These are phyloP conservation scores for Colletotrichum musicola DNA, from an alignment of 2,329 filamentous ascomycete genomes.

Conservation along the genomic window DNA sequence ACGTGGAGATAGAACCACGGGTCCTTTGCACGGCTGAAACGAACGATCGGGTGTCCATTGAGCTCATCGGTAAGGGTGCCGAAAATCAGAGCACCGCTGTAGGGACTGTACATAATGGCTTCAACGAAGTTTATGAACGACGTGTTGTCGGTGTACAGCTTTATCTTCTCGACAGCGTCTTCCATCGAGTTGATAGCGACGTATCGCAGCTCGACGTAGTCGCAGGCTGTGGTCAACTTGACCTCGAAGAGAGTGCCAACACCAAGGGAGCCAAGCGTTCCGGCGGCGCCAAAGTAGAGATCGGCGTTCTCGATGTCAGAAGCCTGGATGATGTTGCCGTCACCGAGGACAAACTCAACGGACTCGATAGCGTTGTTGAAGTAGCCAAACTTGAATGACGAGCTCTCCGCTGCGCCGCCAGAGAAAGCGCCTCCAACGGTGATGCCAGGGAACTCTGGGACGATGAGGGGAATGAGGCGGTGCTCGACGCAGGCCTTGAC, in stretches of 20 bases:
- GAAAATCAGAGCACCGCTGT: slow-evolving; percentile 61
- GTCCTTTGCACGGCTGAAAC: slow-evolving; percentile 66
- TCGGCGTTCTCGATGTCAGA: slow-evolving; percentile 62
- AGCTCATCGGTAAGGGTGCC: slow-evolving; percentile 56
- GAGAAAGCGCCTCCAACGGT: slow-evolving; percentile 76
- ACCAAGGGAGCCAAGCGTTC: slow-evolving; percentile 71
- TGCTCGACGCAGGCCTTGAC: slow-evolving; percentile 67
- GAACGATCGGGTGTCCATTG: slow-evolving; percentile 19
- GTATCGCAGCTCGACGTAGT: slow-evolving; percentile 69
- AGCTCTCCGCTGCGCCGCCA: slow-evolving; percentile 76
- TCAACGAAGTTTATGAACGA: slow-evolving; percentile 68
- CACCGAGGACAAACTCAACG: slow-evolving; percentile 73
- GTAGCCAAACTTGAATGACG: slow-evolving; percentile 74
- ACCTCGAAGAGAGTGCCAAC: slow-evolving; percentile 72
- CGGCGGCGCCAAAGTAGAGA: slow-evolving; percentile 70
- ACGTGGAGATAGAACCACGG: slow-evolving; percentile 77
- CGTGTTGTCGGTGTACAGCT: slow-evolving; percentile 37
- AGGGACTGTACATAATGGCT: slow-evolving; percentile 63
- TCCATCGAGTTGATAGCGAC: slow-evolving; percentile 55
- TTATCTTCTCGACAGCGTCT: slow-evolving; percentile 58
- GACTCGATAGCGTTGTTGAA: slow-evolving; percentile 73
- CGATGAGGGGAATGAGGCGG: slow-evolving; percentile 71
- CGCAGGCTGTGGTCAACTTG: slow-evolving; percentile 64
- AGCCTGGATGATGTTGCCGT: slow-evolving; percentile 65
- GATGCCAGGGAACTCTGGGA: slow-evolving; percentile 80